phyloP scores from a whole-genome alignment of 202 grass and related monocot genomes.

The Zoysia matrella region DNA sequence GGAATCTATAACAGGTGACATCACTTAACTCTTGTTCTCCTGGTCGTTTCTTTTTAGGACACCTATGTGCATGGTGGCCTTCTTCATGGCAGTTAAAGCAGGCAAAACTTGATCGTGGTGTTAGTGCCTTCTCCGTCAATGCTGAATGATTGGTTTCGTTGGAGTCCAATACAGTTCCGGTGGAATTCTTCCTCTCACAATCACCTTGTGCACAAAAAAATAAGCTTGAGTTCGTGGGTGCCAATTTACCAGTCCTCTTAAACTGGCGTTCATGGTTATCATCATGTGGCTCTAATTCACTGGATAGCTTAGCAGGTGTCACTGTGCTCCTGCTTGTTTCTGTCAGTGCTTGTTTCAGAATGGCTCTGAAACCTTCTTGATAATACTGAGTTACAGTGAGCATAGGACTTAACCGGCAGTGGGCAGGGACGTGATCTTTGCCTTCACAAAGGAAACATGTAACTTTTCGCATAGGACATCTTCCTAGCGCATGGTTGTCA shows the following conservation, averaged over 20 bases:
- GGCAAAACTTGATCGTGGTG: not conserved
- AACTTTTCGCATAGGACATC: slow-evolving; percentile 29
- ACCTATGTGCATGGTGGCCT: slow-evolving; percentile 6
- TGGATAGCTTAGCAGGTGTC: not conserved
- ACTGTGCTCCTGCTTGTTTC: slow-evolving; percentile 5
- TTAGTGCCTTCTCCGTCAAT: not conserved
- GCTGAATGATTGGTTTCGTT: not conserved
- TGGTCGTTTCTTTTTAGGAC: not conserved
- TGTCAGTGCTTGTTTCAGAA: slow-evolving; percentile 5
- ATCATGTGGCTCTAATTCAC: slow-evolving; percentile 21
- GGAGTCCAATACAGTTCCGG: not conserved
- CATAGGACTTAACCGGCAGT: slow-evolving; percentile 19
- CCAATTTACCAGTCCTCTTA: not conserved
- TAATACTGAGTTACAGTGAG: slow-evolving; percentile 30
- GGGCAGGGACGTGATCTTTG: slow-evolving; percentile 34
- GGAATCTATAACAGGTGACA: slow-evolving; percentile 16
- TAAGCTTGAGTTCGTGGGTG: not conserved
- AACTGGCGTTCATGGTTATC: not conserved
- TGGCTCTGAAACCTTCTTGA: slow-evolving; percentile 14
- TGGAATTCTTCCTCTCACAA: not conserved
- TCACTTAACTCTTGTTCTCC: not conserved
- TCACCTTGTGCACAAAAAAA: not conserved
- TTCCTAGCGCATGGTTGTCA: slow-evolving; percentile 19
- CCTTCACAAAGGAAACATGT: slow-evolving; percentile 42
- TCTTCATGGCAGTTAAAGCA: slow-evolving; percentile 22